A percentile compares a stretch with the other conserved stretches of the same genome.
These are phyloP conservation scores for Penicillium sp. DNA, from an alignment of 2,329 filamentous ascomycete species.

Conservation along the genomic window DNA sequence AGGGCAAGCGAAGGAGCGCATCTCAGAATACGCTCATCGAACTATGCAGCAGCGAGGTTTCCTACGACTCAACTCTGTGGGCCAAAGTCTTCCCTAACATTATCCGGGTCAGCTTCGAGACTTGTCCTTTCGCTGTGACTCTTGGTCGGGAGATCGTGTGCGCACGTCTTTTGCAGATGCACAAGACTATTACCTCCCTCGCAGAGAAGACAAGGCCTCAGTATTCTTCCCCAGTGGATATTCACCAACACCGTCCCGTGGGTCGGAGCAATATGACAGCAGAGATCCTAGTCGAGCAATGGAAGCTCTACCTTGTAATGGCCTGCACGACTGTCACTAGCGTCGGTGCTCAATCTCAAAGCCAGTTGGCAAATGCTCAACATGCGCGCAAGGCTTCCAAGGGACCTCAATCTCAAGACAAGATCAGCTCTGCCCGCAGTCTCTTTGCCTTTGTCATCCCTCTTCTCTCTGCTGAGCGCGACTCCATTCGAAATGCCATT, in stretches of 20 bases:
- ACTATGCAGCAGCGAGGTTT: slow-evolving; percentile 89
- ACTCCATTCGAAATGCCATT: slow-evolving; percentile 80
- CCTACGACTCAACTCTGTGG: slow-evolving; percentile 93
- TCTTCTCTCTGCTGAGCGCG: slow-evolving; percentile 71
- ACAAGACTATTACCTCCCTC: slow-evolving; percentile 71
- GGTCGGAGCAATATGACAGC: slow-evolving; percentile 61
- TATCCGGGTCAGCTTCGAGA: slow-evolving; percentile 81
- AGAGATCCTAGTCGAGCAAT: slow-evolving; percentile 89
- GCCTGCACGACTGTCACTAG: slow-evolving; percentile 93
- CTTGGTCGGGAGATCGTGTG: slow-evolving; percentile 89
- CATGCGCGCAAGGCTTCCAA: slow-evolving; percentile 79
- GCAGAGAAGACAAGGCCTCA: slow-evolving; percentile 64
- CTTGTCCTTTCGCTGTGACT: slow-evolving; percentile 84
- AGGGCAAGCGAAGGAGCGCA: slow-evolving; percentile 79
- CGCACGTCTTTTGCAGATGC: slow-evolving; percentile 87
- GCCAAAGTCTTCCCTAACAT: slow-evolving; percentile 97
- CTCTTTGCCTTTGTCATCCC: slow-evolving; percentile 91
- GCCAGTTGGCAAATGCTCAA: slow-evolving; percentile 59
- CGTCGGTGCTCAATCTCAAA: slow-evolving; percentile 59
- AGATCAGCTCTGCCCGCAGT: slow-evolving; percentile 79
- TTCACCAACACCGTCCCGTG: slow-evolving; percentile 35
- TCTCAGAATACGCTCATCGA: slow-evolving; percentile 83
- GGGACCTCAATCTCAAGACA: slow-evolving; percentile 60
- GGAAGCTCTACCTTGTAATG: slow-evolving; percentile 96
- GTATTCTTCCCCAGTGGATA: slow-evolving; percentile 35